Base-by-base conservation (phyloP, 2,329 filamentous ascomycete species). In the Seiridium unicorne region DNA sequence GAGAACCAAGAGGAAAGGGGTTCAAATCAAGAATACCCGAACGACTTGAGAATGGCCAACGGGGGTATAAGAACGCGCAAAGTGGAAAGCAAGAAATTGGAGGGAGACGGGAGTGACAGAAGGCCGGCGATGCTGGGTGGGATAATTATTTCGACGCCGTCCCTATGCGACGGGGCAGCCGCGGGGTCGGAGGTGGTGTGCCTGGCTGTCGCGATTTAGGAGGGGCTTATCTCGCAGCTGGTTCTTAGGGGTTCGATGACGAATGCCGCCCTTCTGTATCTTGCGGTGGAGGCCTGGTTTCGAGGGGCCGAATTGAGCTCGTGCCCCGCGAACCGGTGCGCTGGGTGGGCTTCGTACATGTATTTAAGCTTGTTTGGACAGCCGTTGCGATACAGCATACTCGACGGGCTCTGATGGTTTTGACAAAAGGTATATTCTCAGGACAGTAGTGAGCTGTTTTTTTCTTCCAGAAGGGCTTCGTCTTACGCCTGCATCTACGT, bases 161-260 rank as follows among this genome's bases (percentile, higher is more conserved):
- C 38, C 38, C 38, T 42, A 42, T 49, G 47, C 47, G 49, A 40
- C 36, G 36, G 44, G 18, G 18, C 18, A 26, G 18, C 36, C 36
- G 51, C 51, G 51, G 51, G 51, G 51, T 55, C 51, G 51, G 51
- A 42, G 51, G 38, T 18, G 47, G 32, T 53, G 49, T 34, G 31
- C 34, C 51, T 18, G 18, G 46, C 18, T 48, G 18, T 48, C 51
- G 51, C 31, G 34, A n/a, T 31, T 51, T 18, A 36, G 32, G 49
- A 55, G 51, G 51, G 51, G 51, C 51, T 55, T 55, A 44, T 55
- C 51, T 42, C 36, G 38, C 13, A 7, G 38, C 49, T 38, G 49
- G 32, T 11, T 53, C 35, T n/a, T 35, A 53, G 49, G 49, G 49
- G 49, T 53, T 53, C 49, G 49, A 53, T 53, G 49, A 53, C 49